A percentile compares a stretch with the other conserved stretches of the same genome.
phyloP scores from a whole-genome alignment of 2,329 filamentous ascomycete genomes.

The Trichophaea hybrida region DNA sequence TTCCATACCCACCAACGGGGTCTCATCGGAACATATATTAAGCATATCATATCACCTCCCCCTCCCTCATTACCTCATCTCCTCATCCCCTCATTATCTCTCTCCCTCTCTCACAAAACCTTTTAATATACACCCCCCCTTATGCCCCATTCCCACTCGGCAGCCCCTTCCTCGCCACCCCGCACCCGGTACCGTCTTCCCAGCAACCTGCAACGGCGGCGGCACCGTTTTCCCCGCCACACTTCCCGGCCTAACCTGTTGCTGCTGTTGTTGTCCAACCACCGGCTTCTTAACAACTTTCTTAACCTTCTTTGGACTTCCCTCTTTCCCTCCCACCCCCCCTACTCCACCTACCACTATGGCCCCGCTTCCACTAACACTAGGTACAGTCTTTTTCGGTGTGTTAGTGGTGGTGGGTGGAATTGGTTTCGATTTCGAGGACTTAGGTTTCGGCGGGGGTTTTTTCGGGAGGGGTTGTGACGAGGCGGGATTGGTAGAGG shows the following conservation, averaged over 20 bases:
- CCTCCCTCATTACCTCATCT: too few relatives aligned
- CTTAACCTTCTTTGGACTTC: conserved; percentile 12
- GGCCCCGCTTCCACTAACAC: neutral
- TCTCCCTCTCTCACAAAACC: too few relatives aligned
- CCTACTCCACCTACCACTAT: neutral
- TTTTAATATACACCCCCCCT: neutral
- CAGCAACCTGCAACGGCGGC: neutral
- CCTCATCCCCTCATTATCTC: too few relatives aligned
- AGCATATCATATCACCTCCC: too few relatives aligned
- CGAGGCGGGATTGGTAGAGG: neutral
- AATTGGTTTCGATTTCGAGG: neutral
- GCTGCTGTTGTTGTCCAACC: neutral
- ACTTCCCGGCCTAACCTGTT: neutral
- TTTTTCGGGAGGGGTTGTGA: neutral
- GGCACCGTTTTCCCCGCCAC: conserved; percentile 7
- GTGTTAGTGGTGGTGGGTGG: neutral
- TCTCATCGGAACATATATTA: too few relatives aligned
- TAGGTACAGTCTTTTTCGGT: neutral
- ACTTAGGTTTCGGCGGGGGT: neutral
- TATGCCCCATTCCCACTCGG: neutral
- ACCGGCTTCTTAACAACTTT: conserved; percentile 2
- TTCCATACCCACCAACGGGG: too few relatives aligned
- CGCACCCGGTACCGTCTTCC: neutral
- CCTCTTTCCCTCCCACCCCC: neutral
- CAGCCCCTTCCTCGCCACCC: conserved; percentile 1